Evolutionary conservation across 306 rosid genomes (phyloP), one percentile per base, ranked within the genome.

Genomic region (Sophora flavescens): DNA sequence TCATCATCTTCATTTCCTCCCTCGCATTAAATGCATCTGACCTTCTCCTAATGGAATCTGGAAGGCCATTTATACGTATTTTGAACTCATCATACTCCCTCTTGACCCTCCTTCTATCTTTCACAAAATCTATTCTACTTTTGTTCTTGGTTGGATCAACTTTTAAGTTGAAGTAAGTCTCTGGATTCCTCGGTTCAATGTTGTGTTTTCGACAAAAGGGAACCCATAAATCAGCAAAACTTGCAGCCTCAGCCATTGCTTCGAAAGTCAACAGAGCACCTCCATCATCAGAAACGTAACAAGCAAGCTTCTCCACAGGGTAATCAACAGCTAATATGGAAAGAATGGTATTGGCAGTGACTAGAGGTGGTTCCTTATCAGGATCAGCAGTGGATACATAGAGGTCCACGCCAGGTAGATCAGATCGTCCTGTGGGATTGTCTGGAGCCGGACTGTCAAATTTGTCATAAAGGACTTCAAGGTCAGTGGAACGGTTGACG

Each of bases 161-260:
- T 71, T 84, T 87, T 6, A 81, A 81, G 71, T 17, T 8, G 48
- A 87, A 87, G 77, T 87, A 87, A 1, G 50, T 45, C 1, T 87
- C 90, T 0, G 90, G 90, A 28, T 87, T 87, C 45, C 90, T 84
- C 0, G 88, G 88, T 63, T 87, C 90, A 56, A 87, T 87, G 11
- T 78, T 22, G 36, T 87, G 90, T 22, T 87, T 87, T 4, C 90
- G 78, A 14, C 90, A 87, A 22, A 87, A 87, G 1, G 90, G 90
- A 41, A 84, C 90, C 90, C 90, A 86, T 39, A 87, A 84, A 17
- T 87, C 84, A 0, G 90, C 90, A 57, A 87, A 87, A 50, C 88
- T 87, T 0, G 88, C 90, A 22, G 90, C 90, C 78, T 87, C 90
- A 2, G 90, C 90, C 90, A 87, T 84, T 36, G 90, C 88, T 61